Percentiles rank a stretch among this genome's conserved stretches.
These are phyloP conservation scores for Gloeopeniophorella convolvens DNA, from an alignment of 768 basidiomycete genomes.

Conservation along the genomic window DNA sequence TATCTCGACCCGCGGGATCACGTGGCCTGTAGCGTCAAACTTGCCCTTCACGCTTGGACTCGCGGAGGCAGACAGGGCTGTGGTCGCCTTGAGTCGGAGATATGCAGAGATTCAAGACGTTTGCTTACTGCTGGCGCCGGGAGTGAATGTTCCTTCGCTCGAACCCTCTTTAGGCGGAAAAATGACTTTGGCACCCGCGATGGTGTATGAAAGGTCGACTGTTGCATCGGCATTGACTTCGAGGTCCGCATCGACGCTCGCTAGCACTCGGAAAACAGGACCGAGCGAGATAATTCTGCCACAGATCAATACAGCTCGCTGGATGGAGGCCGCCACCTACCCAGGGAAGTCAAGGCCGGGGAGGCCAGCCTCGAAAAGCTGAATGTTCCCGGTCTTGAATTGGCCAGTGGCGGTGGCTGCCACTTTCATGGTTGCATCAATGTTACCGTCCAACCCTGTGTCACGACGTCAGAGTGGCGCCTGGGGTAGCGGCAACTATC, in stretches of 20 bases:
- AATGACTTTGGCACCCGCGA: slow-evolving; percentile 35
- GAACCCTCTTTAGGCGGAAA: slow-evolving; percentile 37
- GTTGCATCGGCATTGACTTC: slow-evolving; percentile 35
- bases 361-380: slow-evolving; percentile 32
- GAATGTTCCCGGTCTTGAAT: background rate
- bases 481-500: too few relatives aligned
- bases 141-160: too few relatives aligned
- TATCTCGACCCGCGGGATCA: slow-evolving; percentile 35
- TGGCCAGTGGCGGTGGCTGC: background rate
- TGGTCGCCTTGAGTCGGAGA: too few relatives aligned
- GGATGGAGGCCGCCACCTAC: too few relatives aligned
- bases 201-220: slow-evolving; percentile 37
- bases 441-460: background rate
- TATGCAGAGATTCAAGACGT: too few relatives aligned
- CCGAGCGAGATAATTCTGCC: slow-evolving; percentile 40
- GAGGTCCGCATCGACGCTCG: slow-evolving; percentile 23
- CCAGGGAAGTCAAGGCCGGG: slow-evolving; percentile 34
- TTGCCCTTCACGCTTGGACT: slow-evolving; percentile 34
- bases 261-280: slow-evolving; percentile 40
- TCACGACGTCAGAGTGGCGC: too few relatives aligned
- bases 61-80: too few relatives aligned
- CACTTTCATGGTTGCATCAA: background rate
- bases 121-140: too few relatives aligned
- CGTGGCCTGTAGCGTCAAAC: slow-evolving; percentile 38
- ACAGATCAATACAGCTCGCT: too few relatives aligned